Evolutionary conservation across 2,329 filamentous ascomycete species (phyloP).

Genomic region (Alternaria sp.): DNA sequence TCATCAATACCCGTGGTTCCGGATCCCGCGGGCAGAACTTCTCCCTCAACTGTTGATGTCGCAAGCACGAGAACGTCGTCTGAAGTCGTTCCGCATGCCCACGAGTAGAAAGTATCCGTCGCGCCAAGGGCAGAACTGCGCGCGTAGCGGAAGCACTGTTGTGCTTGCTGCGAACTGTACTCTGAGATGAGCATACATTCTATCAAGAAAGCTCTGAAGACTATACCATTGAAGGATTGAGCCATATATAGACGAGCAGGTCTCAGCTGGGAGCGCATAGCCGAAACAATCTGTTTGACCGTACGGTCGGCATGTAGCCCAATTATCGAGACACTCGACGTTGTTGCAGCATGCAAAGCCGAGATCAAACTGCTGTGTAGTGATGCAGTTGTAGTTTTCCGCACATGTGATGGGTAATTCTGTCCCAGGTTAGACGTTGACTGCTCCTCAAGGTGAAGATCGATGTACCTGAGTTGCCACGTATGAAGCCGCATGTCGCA

Average conservation of each 20-base stretch:
- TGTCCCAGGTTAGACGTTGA: background rate
- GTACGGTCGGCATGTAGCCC: conserved; percentile 1
- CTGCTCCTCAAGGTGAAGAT: background rate
- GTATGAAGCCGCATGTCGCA: conserved; percentile 11
- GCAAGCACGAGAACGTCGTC: conserved; percentile 6
- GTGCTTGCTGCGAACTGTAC: conserved; percentile 3
- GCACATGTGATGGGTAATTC: conserved; percentile 10
- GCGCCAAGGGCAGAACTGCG: conserved; percentile 1
- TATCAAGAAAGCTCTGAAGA: background rate
- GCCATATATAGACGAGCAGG: conserved; percentile 1
- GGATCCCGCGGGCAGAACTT: background rate
- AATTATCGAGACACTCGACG: conserved; percentile 4
- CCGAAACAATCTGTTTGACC: conserved; percentile 5
- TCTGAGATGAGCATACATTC: background rate
- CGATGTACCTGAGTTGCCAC: conserved; percentile 10
- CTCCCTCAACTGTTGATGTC: background rate
- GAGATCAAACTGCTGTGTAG: background rate
- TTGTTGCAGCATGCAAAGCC: conserved; percentile 12
- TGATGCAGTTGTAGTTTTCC: conserved; percentile 8
- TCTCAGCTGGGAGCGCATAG: background rate
- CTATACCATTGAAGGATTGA: conserved; percentile 8
- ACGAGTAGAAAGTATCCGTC: background rate
- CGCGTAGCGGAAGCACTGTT: conserved; percentile 4
- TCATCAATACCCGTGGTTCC: background rate
- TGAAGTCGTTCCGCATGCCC: conserved; percentile 5